Evolutionary conservation across 2,329 filamentous ascomycete genomes (phyloP).

Genomic region (Lachnellula willkommii): DNA sequence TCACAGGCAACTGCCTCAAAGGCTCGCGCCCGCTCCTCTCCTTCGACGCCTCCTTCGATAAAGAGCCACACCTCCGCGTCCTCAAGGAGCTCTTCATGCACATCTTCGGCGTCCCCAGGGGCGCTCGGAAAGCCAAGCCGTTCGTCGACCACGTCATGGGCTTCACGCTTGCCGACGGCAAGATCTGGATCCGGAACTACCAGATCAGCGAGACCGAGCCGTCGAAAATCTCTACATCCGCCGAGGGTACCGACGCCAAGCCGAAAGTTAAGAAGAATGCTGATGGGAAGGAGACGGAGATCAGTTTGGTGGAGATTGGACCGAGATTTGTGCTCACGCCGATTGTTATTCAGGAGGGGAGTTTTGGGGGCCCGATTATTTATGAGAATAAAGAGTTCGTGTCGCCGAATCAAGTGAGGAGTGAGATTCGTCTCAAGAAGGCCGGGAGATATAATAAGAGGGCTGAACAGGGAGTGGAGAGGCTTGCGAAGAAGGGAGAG

Average conservation of each 20-base stretch:
- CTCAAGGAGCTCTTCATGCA: conserved; percentile 88
- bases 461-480: conserved; percentile 67
- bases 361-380: conserved; percentile 92
- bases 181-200: conserved; percentile 94
- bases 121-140: conserved; percentile 83
- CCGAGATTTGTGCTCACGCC: conserved; percentile 89
- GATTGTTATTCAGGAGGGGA: conserved; percentile 90
- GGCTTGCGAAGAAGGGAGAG: conserved; percentile 67
- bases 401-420: conserved; percentile 86
- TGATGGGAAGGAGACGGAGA: conserved; percentile 62
- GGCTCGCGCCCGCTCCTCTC: conserved; percentile 86
- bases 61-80: conserved; percentile 70
- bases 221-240: conserved; percentile 38
- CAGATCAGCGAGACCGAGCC: conserved; percentile 81
- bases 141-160: conserved; percentile 95
- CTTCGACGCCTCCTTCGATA: conserved; percentile 84
- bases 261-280: conserved; percentile 40
- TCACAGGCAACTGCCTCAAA: conserved; percentile 94
- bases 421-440: conserved; percentile 71
- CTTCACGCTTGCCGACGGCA: conserved; percentile 84
- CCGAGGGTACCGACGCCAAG: conserved; percentile 40
- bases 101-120: conserved; percentile 86
- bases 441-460: conserved; percentile 73
- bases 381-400: conserved; percentile 99
- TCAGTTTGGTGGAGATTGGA: conserved; percentile 86